phyloP scores from a whole-genome alignment of 2,329 filamentous ascomycete genomes.

The Claviceps monticola region DNA sequence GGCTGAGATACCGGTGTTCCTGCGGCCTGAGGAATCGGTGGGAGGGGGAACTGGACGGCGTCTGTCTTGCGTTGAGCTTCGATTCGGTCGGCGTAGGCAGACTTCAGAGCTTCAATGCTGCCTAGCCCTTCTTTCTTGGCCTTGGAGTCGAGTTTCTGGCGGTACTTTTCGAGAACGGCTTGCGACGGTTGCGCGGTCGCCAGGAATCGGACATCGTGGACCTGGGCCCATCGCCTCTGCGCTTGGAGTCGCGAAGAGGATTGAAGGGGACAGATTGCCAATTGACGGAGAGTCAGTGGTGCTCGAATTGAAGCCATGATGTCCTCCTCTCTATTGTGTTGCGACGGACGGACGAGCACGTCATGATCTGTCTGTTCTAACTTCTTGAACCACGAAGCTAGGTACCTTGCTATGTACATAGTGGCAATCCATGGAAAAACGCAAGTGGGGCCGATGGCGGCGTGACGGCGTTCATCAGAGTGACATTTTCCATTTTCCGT shows the following conservation, averaged over 20 bases:
- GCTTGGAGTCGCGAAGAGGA: slow-evolving; percentile 19
- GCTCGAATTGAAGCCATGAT: slow-evolving; percentile 37
- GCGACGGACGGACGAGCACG: background rate
- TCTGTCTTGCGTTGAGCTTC: slow-evolving; percentile 53
- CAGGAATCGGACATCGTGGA: slow-evolving; percentile 83
- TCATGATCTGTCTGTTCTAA: too few species aligned
- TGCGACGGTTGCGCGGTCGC: slow-evolving; percentile 59
- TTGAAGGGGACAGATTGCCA: slow-evolving; percentile 22
- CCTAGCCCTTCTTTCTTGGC: slow-evolving; percentile 58
- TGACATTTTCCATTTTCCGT: background rate
- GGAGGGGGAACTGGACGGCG: slow-evolving; percentile 32
- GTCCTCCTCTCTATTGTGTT: background rate
- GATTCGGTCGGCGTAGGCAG: slow-evolving; percentile 78
- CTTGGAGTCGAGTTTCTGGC: slow-evolving; percentile 70
- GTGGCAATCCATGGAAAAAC: too few species aligned
- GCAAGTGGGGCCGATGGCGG: background rate
- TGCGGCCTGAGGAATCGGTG: slow-evolving; percentile 21
- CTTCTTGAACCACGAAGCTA: too few species aligned
- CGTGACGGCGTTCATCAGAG: background rate
- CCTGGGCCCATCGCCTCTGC: slow-evolving; percentile 80
- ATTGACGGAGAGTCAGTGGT: slow-evolving; percentile 31
- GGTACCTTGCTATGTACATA: too few species aligned
- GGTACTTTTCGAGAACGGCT: slow-evolving; percentile 71
- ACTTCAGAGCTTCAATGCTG: slow-evolving; percentile 62
- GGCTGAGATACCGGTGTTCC: slow-evolving; percentile 23